Percentiles rank a stretch among this genome's conserved stretches.
Evolutionary conservation across 176 grass and related monocot species (phyloP).

Genomic region (Zea mays): Zm-B73-REFERENCE-NAM-5.0 NC_050104.1:17207001-17207500

Average conservation of each 20-base stretch:
- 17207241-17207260: not conserved
- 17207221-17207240: constrained; percentile 17
- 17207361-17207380: not conserved
- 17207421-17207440: not conserved
- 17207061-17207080: not conserved
- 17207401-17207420: not conserved
- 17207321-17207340: constrained; percentile 41
- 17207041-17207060: not conserved
- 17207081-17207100: not conserved
- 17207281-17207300: not conserved
- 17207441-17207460: not conserved
- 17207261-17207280: not conserved
- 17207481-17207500: constrained; percentile 21
- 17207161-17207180: constrained; percentile 45
- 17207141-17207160: not conserved
- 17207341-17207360: constrained; percentile 66
- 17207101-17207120: not conserved
- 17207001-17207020: not conserved
- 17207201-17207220: constrained; percentile 23
- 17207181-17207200: constrained; percentile 42
- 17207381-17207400: not conserved
- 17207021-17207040: not conserved
- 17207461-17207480: constrained; percentile 12
- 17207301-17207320: constrained; percentile 5
- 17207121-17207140: not conserved